These are phyloP conservation scores for Hypsizygus marmoreus DNA, from an alignment of 768 basidiomycete genomes.

Conservation along the genomic window DNA sequence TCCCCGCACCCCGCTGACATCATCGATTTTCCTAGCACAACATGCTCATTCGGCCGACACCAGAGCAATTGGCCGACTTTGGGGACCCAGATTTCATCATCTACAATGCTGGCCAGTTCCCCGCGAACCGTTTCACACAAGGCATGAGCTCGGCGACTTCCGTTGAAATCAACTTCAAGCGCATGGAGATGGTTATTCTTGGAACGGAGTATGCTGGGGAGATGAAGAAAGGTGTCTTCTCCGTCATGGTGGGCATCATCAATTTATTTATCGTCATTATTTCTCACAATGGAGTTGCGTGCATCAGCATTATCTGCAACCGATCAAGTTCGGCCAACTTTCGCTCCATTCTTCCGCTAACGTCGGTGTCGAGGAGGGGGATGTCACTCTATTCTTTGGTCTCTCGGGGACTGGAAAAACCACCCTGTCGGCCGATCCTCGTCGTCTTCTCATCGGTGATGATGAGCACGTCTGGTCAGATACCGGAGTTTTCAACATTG, in stretches of 20 bases:
- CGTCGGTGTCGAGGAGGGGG: constrained; percentile 83
- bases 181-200: constrained; percentile 99
- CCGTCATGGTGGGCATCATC: constrained; percentile 76
- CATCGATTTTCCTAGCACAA: constrained; percentile 66
- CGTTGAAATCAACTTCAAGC: constrained; percentile 99
- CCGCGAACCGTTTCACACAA: constrained; percentile 99
- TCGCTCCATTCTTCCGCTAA: constrained; percentile 98
- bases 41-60: constrained; percentile 98
- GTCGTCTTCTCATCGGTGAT: constrained; percentile 93
- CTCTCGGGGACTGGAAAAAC: constrained; percentile 99
- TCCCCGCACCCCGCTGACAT: constrained; percentile 16
- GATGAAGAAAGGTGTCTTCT: constrained; percentile 99
- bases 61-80: constrained; percentile 90
- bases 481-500: constrained; percentile 99
- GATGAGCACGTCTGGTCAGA: constrained; percentile 99
- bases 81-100: constrained; percentile 99
- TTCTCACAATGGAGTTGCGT: constrained; percentile 15
- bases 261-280: constrained; percentile 1
- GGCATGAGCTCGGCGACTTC: constrained; percentile 99
- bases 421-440: constrained; percentile 94
- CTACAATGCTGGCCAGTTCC: constrained; percentile 99
- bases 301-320: constrained; percentile 90
- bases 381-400: constrained; percentile 99
- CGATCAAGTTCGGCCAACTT: constrained; percentile 96
- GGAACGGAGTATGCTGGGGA: constrained; percentile 98